Percentiles rank a stretch among this genome's conserved stretches.
Conservation (phyloP, 1,284 basidiomycete genomes). For the Apiotrichum laibachii region DNA sequence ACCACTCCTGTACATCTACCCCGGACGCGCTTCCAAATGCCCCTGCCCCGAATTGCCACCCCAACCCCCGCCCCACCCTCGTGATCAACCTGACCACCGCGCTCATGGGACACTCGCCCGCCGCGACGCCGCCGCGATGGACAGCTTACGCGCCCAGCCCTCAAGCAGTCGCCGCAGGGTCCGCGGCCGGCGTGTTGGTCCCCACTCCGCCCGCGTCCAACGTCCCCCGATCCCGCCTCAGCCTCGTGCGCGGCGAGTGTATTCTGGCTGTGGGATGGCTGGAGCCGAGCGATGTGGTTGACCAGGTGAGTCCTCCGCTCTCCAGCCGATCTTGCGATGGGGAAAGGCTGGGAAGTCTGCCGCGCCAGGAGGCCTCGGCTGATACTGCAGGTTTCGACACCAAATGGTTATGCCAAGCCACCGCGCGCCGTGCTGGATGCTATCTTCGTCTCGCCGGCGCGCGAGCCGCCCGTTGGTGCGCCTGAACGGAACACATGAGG, state of each 20-base stretch:
- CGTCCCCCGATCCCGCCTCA: not conserved
- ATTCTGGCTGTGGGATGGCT: not conserved
- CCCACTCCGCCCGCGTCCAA: not conserved
- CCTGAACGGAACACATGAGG: no score
- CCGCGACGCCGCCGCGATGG: not conserved
- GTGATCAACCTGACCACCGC: not conserved
- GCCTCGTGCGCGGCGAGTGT: slow-evolving; percentile 2
- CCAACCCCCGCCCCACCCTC: not conserved
- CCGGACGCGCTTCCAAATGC: not conserved
- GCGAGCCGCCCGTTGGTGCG: no score
- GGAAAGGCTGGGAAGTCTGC: no score
- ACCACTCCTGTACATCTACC: not conserved
- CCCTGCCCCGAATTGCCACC: no score
- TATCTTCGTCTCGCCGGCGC: no score
- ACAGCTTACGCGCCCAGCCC: not conserved
- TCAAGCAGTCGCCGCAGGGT: not conserved
- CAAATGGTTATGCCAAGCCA: no score
- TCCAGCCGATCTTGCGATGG: no score
- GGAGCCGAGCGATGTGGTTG: not conserved
- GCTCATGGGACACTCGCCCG: slow-evolving; percentile 1
- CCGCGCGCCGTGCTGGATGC: no score
- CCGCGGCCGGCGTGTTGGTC: no score
- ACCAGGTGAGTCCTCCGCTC: not conserved
- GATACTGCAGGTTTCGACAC: no score
- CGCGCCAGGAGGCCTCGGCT: no score